phyloP scores from a whole-genome alignment of 257 asterid genomes.

The Marsdenia floribunda region DNA sequence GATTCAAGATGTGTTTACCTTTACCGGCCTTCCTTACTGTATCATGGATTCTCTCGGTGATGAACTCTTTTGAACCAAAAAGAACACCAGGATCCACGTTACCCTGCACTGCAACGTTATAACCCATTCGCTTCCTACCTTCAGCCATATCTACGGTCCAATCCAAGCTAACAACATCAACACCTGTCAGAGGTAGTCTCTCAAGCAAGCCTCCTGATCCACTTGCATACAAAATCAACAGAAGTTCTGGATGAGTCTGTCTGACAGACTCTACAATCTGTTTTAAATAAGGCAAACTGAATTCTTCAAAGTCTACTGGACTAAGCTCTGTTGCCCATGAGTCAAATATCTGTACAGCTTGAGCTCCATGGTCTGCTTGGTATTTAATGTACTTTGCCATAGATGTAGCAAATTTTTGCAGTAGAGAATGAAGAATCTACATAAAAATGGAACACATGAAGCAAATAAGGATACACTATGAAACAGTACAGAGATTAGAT shows the following conservation, averaged over 20 bases:
- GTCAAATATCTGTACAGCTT: constrained; percentile 97
- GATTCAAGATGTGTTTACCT: constrained; percentile 90
- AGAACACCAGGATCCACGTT: constrained; percentile 96
- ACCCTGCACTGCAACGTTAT: constrained; percentile 86
- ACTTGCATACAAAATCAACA: constrained; percentile 81
- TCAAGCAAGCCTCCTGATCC: constrained; percentile 98
- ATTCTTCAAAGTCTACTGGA: constrained; percentile 92
- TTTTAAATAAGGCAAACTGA: constrained; percentile 84
- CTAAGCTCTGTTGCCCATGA: constrained; percentile 99
- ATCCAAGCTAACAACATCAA: constrained; percentile 92
- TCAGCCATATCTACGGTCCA: constrained; percentile 99
- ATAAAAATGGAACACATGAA: background rate
- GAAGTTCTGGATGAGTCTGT: constrained; percentile 74
- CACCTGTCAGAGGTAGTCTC: constrained; percentile 86
- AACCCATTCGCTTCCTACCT: constrained; percentile 78
- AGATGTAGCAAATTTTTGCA: constrained; percentile 83
- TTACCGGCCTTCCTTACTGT: constrained; percentile 88
- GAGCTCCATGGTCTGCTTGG: constrained; percentile 99
- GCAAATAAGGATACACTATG: background rate
- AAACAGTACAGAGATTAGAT: constrained; percentile 1
- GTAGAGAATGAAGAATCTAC: constrained; percentile 84
- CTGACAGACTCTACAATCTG: constrained; percentile 76
- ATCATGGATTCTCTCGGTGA: constrained; percentile 73
- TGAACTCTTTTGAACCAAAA: constrained; percentile 90
- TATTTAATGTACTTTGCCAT: constrained; percentile 81